Base-by-base conservation (phyloP, 768 basidiomycete genomes). In the Lanmaoa pseudosensibilis region DNA sequence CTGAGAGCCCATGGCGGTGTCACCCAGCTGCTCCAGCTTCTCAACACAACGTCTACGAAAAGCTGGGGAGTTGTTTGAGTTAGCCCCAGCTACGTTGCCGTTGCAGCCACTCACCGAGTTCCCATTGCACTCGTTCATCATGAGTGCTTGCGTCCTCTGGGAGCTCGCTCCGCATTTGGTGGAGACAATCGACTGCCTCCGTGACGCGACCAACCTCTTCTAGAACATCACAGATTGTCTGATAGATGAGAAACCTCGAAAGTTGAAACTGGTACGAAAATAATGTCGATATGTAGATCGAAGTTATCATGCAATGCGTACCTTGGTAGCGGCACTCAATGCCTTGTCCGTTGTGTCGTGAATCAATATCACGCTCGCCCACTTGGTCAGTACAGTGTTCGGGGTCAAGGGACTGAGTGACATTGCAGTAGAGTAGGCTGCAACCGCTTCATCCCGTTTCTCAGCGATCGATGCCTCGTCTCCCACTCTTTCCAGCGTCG, bases 161-260 rank as follows among this genome's bases (percentile, higher is more conserved):
- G 21, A 25, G 23, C 23, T 43, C 23, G 23, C 7, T 16, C 41
- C 23, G 19, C 46, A 54, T 43, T n/a, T 34, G 27, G 9, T 8
- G 52, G 30, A 54, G 47, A 43, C 34, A 58, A 4, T 21, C 8
- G 16, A 51, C 18, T 2, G 52, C 52, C 3, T 60, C 23, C 2
- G 4, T n/a, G 7, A 41, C 13, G 1, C 49, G 52, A 34, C 34
- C 34, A 5, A 12, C 23, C 4, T 5, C 21, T 9, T 54, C 48
- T 3, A 60, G 59, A 11, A 51, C 19, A 7, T 54, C 45, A 9
- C 57, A 58, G 8, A 60, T 48, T 2, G 19, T 30, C 11, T 5
- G 39, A 16, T 54, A 47, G 12, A 58, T 13, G 6, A 19, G 16
- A 16, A 50, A 54, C n/a, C 3, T 30, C 1, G 59, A 21, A 36